Conservation (phyloP, 495 filamentous ascomycete species). For the Schizothecium vesticola region DNA sequence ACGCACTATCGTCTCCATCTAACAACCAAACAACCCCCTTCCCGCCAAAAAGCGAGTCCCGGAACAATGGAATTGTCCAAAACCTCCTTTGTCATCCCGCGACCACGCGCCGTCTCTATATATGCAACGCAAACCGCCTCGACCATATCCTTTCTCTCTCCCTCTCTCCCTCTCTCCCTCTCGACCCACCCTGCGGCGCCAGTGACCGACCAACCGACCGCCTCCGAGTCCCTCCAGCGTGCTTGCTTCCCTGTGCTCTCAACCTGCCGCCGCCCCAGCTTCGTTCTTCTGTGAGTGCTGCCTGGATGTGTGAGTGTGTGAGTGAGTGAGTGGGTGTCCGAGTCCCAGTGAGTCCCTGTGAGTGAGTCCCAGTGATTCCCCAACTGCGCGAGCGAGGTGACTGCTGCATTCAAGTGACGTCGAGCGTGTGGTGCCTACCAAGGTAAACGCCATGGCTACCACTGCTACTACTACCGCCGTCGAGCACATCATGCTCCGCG, state of each 20-base stretch:
- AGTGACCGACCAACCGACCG: too few relatives aligned
- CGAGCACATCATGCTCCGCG: too few relatives aligned
- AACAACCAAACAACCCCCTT: not conserved
- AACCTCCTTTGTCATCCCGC: not conserved
- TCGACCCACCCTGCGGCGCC: too few relatives aligned
- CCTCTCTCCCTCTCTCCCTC: not conserved
- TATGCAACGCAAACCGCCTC: not conserved
- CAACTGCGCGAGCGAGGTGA: too few relatives aligned
- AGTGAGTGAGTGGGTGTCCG: not conserved
- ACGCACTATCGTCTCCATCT: not conserved
- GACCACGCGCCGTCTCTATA: not conserved
- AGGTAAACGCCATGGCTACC: not conserved
- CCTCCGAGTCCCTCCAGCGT: too few relatives aligned
- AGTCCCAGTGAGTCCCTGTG: not conserved
- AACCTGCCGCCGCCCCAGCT: too few relatives aligned
- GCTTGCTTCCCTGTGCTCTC: too few relatives aligned
- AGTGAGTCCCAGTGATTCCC: not conserved
- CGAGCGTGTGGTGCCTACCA: too few relatives aligned
- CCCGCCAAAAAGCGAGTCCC: not conserved
- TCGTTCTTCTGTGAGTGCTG: too few relatives aligned
- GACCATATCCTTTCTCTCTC: not conserved
- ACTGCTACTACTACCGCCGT: not conserved
- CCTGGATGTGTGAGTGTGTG: not conserved
- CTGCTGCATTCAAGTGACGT: too few relatives aligned
- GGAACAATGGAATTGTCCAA: not conserved